Conservation (phyloP, 2,329 filamentous ascomycete species). For the Hypoxylon sp. region DNA sequence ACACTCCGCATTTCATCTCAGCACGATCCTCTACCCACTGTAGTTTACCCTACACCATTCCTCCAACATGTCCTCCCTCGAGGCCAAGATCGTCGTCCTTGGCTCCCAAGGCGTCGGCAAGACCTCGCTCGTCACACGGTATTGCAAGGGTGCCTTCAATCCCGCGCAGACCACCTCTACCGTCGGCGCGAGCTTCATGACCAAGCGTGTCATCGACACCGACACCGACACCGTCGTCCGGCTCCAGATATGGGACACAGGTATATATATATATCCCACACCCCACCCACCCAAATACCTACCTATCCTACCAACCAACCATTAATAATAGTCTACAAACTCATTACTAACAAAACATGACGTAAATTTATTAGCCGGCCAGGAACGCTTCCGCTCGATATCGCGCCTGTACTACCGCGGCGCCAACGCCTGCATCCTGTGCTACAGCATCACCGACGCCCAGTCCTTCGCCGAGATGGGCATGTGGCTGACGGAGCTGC, state of each 20-base stretch:
- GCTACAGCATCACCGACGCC: constrained; percentile 93
- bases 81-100: constrained; percentile 86
- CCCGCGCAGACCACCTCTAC: constrained; percentile 76
- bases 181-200: constrained; percentile 85
- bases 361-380: constrained; percentile 78
- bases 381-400: constrained; percentile 95
- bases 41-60: constrained; percentile 3
- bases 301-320: neutral
- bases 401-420: constrained; percentile 96
- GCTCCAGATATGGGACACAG: constrained; percentile 97
- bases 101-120: constrained; percentile 86
- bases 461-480: constrained; percentile 93
- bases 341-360: constrained; percentile 31
- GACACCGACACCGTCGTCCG: constrained; percentile 89
- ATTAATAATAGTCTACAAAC: no score
- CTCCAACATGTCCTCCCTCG: constrained; percentile 71
- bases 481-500: constrained; percentile 88
- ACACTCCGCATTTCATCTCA: constrained; percentile 10
- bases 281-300: neutral
- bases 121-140: constrained; percentile 82
- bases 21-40: neutral
- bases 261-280: constrained; percentile 64
- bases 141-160: constrained; percentile 79
- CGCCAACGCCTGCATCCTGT: constrained; percentile 92
- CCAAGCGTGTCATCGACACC: constrained; percentile 84